phyloP scores from a whole-genome alignment of 768 basidiomycete species.

The Tulasnella sp. region DNA sequence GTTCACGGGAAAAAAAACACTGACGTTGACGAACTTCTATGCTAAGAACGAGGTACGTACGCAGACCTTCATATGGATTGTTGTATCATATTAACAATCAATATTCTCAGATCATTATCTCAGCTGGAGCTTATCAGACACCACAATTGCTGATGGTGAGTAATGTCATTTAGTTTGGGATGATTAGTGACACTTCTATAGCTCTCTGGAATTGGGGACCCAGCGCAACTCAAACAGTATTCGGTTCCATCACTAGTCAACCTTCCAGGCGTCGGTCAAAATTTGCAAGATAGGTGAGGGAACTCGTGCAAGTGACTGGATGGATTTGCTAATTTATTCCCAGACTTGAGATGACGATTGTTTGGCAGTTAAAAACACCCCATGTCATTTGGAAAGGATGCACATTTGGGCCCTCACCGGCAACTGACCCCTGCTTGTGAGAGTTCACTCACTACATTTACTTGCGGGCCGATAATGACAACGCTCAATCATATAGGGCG shows the following conservation, averaged over 20 bases:
- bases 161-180: not conserved
- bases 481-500: too few species aligned
- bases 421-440: conserved; percentile 3
- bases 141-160: conserved; percentile 11
- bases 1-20: not conserved
- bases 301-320: not conserved
- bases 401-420: not conserved
- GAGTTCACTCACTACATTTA: not conserved
- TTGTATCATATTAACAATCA: not conserved
- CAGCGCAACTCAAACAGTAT: conserved; percentile 6
- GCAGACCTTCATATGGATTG: not conserved
- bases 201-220: conserved; percentile 18
- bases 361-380: not conserved
- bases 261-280: conserved; percentile 14
- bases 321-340: not conserved
- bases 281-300: conserved; percentile 13
- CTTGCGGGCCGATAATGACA: too few species aligned
- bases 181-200: not conserved
- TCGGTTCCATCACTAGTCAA: conserved; percentile 13
- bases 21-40: not conserved
- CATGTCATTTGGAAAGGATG: conserved; percentile 4
- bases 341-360: conserved; percentile 4
- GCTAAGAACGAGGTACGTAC: conserved; percentile 5
- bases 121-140: conserved; percentile 15
- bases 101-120: conserved; percentile 10